A percentile compares a stretch with the other conserved stretches of the same genome.
Conservation (phyloP, 768 basidiomycete genomes). For the Boletus barrowsii region DNA sequence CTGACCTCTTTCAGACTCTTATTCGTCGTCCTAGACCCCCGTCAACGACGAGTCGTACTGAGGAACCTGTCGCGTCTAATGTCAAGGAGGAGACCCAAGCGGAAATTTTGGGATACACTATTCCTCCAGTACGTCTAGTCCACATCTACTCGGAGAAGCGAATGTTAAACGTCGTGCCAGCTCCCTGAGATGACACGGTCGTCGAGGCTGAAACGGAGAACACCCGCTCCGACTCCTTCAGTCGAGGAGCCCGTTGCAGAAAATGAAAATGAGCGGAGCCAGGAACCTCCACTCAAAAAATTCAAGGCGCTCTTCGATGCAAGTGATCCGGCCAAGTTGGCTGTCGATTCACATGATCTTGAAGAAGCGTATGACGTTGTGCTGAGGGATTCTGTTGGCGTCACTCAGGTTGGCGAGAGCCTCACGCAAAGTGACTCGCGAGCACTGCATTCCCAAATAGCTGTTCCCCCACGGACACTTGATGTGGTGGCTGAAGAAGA, state of each 20-base stretch:
- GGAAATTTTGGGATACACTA: constrained; percentile 10
- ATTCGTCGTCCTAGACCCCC: constrained; percentile 19
- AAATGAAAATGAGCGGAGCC: constrained; percentile 12
- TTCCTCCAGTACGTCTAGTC: constrained; percentile 24
- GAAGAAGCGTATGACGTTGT: constrained; percentile 10
- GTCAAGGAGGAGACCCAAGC: constrained; percentile 10
- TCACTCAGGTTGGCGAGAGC: constrained; percentile 19
- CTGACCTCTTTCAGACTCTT: constrained; percentile 19
- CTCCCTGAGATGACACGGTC: constrained; percentile 40
- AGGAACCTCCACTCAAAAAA: constrained; percentile 63
- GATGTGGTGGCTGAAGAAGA: constrained; percentile 55
- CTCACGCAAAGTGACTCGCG: constrained; percentile 27
- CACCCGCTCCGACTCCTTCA: constrained; percentile 32
- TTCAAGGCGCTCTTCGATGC: constrained; percentile 71
- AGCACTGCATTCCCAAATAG: constrained; percentile 4
- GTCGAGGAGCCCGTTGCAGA: constrained; percentile 17
- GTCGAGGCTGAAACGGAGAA: constrained; percentile 53
- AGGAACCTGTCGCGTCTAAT: constrained; percentile 1
- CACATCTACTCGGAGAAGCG: neutral
- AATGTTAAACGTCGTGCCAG: constrained; percentile 22
- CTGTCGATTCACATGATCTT: constrained; percentile 20
- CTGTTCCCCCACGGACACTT: constrained; percentile 13
- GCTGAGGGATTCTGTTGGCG: constrained; percentile 10
- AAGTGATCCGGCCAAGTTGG: constrained; percentile 48
- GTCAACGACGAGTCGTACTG: constrained; percentile 11